Conservation (phyloP, 345 rosid genomes). For the Diplotaxis tenuifolia region DNA sequence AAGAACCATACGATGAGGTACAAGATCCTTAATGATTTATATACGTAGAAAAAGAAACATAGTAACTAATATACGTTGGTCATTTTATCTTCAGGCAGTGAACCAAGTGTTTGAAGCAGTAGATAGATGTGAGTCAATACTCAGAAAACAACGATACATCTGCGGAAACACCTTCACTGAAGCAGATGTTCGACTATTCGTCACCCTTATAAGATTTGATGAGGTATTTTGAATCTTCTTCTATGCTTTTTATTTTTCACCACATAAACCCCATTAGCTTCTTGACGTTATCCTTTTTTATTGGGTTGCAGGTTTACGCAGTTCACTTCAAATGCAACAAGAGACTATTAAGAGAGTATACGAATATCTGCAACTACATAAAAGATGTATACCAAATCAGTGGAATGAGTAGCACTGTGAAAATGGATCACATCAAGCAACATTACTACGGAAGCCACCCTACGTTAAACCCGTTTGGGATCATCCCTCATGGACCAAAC, state of each 20-base stretch:
- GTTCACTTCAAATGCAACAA: conserved; percentile 91
- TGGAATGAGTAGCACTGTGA: conserved; percentile 62
- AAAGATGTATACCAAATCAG: conserved; percentile 64
- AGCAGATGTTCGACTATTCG: conserved; percentile 73
- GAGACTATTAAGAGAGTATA: conserved; percentile 68
- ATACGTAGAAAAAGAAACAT: not conserved
- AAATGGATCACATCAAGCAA: conserved; percentile 68
- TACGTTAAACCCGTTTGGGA: conserved; percentile 58
- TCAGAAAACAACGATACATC: conserved; percentile 61
- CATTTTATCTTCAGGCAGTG: conserved; percentile 53
- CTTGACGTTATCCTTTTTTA: conserved; percentile 3
- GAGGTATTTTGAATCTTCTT: conserved; percentile 44
- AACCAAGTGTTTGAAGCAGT: conserved; percentile 61
- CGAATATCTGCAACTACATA: conserved; percentile 63
- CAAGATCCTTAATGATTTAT: not conserved
- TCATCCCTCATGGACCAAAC: conserved; percentile 64
- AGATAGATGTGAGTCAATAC: conserved; percentile 70
- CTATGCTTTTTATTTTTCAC: not conserved
- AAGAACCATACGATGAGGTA: conserved; percentile 59
- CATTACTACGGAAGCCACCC: conserved; percentile 84
- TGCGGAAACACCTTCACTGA: conserved; percentile 69
- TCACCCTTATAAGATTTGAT: conserved; percentile 84
- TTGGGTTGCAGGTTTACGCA: conserved; percentile 51
- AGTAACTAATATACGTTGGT: not conserved
- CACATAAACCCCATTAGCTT: not conserved